Evolutionary conservation across 345 rosid genomes (phyloP).

Genomic region (Eucalyptus guilfoylei): DNA sequence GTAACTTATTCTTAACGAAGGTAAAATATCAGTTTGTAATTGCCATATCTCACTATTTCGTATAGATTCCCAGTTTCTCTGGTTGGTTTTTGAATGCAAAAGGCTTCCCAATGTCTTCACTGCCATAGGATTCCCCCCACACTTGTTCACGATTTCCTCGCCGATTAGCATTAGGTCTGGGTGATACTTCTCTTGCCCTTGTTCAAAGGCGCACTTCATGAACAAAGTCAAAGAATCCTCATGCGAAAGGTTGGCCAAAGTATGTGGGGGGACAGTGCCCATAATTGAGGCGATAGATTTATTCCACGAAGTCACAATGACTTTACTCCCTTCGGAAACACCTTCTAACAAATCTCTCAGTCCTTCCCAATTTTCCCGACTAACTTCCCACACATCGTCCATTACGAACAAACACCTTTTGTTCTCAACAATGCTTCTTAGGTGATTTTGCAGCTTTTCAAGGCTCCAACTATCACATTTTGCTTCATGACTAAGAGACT

Average conservation of each 20-base stretch:
- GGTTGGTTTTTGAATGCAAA: neutral
- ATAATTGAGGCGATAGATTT: neutral
- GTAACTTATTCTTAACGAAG: slow-evolving; percentile 12
- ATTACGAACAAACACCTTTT: neutral
- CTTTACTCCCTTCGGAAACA: neutral
- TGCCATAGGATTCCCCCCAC: slow-evolving; percentile 12
- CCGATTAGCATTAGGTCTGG: neutral
- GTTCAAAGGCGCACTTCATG: neutral
- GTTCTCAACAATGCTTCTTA: neutral
- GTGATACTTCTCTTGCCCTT: neutral
- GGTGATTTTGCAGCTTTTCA: neutral
- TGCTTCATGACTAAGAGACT: neutral
- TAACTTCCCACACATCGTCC: neutral
- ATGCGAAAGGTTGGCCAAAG: neutral
- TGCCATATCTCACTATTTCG: slow-evolving; percentile 7
- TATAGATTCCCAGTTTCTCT: neutral
- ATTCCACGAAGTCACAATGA: slow-evolving; percentile 1
- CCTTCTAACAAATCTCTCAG: neutral
- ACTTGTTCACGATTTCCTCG: neutral
- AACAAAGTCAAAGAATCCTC: neutral
- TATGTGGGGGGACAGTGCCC: neutral
- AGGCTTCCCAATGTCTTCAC: slow-evolving; percentile 3
- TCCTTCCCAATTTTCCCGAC: neutral
- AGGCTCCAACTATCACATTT: neutral
- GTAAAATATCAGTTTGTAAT: neutral